Conservation (phyloP, 2,329 filamentous ascomycete genomes). For the Bipolaris gigantea region DNA sequence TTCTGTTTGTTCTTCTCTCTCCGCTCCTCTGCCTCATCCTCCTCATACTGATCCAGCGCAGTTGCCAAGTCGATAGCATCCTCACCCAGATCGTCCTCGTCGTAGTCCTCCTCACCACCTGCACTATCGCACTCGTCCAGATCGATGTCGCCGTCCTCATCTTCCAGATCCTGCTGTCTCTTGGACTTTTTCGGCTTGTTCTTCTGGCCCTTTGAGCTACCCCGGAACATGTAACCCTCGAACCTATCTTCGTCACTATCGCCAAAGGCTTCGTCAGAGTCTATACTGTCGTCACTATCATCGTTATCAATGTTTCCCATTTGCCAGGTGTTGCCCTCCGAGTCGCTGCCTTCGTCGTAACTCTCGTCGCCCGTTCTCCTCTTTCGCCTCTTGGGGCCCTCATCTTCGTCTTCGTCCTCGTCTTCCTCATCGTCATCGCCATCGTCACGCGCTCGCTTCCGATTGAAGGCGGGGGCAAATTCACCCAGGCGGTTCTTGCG, state of each 20-base stretch:
- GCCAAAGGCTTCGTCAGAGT: constrained; percentile 82
- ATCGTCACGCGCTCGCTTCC: constrained; percentile 51
- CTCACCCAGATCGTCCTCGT: constrained; percentile 65
- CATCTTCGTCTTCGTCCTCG: constrained; percentile 32
- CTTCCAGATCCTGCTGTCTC: constrained; percentile 26
- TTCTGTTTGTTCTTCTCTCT: constrained; percentile 36
- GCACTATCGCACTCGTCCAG: constrained; percentile 50
- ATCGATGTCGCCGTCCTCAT: constrained; percentile 48
- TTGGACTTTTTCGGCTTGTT: constrained; percentile 49
- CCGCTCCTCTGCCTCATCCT: constrained; percentile 38
- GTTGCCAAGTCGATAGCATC: constrained; percentile 66
- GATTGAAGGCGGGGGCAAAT: constrained; percentile 48
- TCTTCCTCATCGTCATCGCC: constrained; percentile 52
- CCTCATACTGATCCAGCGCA: constrained; percentile 57
- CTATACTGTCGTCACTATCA: constrained; percentile 69
- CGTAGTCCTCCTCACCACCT: constrained; percentile 53
- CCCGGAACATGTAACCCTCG: constrained; percentile 71
- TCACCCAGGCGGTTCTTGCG: constrained; percentile 62
- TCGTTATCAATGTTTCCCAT: constrained; percentile 68
- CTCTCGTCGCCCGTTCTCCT: constrained; percentile 54
- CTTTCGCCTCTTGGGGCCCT: constrained; percentile 36
- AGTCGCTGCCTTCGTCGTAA: constrained; percentile 74
- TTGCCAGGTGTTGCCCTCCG: constrained; percentile 82
- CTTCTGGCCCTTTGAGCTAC: constrained; percentile 56
- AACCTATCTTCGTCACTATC: constrained; percentile 86